Conservation (phyloP, 2,329 filamentous ascomycete genomes). For the Paraphaeosphaeria sporulosa region DNA sequence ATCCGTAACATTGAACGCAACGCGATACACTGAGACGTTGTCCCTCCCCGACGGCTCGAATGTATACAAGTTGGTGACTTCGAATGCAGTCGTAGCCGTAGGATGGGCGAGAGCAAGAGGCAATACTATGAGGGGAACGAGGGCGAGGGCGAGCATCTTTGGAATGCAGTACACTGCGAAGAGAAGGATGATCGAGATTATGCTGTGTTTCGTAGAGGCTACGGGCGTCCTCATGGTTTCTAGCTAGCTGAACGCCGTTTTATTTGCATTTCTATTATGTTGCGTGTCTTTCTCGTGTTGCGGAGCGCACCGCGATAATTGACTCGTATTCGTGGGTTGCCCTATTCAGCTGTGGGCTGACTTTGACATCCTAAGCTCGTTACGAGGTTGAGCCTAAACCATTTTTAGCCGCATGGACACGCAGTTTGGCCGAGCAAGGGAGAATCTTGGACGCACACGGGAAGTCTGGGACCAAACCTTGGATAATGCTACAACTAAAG, state of each 20-base stretch:
- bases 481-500: neutral
- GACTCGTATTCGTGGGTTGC: neutral
- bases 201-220: neutral
- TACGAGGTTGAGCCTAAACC: neutral
- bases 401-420: neutral
- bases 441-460: neutral
- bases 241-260: neutral
- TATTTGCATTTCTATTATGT: neutral
- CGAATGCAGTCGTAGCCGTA: conserved; percentile 14
- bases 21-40: conserved; percentile 15
- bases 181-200: neutral
- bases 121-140: conserved; percentile 9
- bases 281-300: neutral
- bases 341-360: neutral
- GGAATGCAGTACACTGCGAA: neutral
- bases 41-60: conserved; percentile 24
- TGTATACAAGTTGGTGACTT: conserved; percentile 25
- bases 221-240: neutral
- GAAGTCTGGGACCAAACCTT: neutral
- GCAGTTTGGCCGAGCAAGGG: no score
- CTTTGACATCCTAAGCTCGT: neutral
- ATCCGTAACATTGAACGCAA: conserved; percentile 24
- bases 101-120: conserved; percentile 12
- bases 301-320: neutral
- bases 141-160: conserved; percentile 9